These are phyloP conservation scores for Alternaria sp. DNA, from an alignment of 2,329 filamentous ascomycete species.

Conservation along the genomic window DNA sequence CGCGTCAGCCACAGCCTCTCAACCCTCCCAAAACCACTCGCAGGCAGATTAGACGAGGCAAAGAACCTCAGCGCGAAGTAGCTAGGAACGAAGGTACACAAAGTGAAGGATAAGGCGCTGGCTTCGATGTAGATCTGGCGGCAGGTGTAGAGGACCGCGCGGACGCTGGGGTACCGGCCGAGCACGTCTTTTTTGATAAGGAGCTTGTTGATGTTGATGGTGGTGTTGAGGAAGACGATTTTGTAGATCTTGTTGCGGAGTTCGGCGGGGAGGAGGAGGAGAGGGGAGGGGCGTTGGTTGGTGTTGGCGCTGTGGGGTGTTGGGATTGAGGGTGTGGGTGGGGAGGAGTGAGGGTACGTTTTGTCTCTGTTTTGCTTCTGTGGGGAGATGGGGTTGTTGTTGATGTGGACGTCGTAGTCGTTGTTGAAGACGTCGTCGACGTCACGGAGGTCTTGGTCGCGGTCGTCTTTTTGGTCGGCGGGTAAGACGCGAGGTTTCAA, in stretches of 20 bases:
- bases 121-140: background rate
- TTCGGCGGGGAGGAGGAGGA: slow-evolving; percentile 3
- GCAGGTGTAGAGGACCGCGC: background rate
- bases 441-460: background rate
- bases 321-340: background rate
- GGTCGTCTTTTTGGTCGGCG: background rate
- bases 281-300: background rate
- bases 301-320: background rate
- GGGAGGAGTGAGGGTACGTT: no score
- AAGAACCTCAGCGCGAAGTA: background rate
- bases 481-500: background rate
- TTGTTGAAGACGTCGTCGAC: background rate
- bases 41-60: fast-evolving
- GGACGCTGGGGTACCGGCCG: background rate
- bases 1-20: fast-evolving
- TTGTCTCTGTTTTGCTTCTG: no score
- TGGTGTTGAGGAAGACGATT: background rate
- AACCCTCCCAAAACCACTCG: background rate
- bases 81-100: background rate
- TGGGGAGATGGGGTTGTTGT: background rate
- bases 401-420: background rate
- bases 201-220: background rate
- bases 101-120: background rate
- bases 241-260: background rate
- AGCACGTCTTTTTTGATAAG: background rate